These are phyloP conservation scores for Fusarium sp. DNA, from an alignment of 2,329 filamentous ascomycete species.

Conservation along the genomic window DNA sequence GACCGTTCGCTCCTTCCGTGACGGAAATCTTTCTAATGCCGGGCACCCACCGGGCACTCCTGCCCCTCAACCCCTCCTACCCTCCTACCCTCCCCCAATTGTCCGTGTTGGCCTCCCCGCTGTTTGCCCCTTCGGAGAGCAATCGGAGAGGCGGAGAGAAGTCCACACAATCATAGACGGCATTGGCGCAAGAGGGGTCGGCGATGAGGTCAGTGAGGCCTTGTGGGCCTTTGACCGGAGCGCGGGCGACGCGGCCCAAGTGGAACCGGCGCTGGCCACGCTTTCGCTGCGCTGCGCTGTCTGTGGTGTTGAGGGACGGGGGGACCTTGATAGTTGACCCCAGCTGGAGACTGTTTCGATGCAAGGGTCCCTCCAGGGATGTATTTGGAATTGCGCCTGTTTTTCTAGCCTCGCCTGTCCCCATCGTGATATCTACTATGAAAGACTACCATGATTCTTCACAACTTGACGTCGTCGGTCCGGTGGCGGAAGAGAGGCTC, in stretches of 20 bases:
- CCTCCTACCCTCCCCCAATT: constrained; percentile 13
- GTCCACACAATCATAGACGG: constrained; percentile 27
- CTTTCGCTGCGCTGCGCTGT: background rate
- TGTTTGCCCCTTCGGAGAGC: constrained; percentile 36
- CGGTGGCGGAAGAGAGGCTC: constrained; percentile 22
- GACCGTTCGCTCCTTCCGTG: constrained; percentile 12
- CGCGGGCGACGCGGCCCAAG: constrained; percentile 35
- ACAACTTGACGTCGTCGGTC: background rate
- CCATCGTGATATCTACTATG: background rate
- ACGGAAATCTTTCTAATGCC: constrained; percentile 13
- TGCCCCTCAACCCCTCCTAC: constrained; percentile 4
- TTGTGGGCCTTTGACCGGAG: constrained; percentile 38
- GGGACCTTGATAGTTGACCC: constrained; percentile 38
- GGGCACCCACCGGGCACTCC: background rate
- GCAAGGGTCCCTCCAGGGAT: constrained; percentile 1
- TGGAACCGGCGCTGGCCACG: constrained; percentile 37
- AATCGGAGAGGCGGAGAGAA: constrained; percentile 41
- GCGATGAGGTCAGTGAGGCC: constrained; percentile 43
- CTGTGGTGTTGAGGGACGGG: constrained; percentile 16
- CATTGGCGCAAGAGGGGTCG: constrained; percentile 38
- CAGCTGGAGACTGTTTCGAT: constrained; percentile 7
- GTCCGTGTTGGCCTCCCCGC: constrained; percentile 12
- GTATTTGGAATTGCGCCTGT: constrained; percentile 30
- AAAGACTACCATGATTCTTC: background rate
- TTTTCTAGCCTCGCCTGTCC: background rate